Evolutionary conservation across 805 yeast species (phyloP).

Genomic region (Saturnispora quitensis): DNA sequence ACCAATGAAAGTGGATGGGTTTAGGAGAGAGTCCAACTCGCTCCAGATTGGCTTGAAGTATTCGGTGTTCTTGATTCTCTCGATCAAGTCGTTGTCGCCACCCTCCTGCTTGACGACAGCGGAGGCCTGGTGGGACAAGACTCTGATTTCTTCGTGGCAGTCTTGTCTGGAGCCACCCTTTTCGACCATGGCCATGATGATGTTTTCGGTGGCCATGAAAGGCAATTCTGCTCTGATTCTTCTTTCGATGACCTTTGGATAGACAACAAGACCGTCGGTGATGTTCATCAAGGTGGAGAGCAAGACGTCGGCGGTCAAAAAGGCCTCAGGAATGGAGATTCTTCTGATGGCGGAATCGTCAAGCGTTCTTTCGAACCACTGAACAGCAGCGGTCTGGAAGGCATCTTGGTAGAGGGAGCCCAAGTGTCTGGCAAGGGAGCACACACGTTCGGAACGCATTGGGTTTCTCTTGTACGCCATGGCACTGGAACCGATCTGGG

Average conservation of each 20-base stretch:
- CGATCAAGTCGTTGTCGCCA: constrained; percentile 95
- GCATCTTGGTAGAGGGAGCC: constrained; percentile 90
- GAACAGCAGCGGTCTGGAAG: constrained; percentile 93
- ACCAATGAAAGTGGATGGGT: constrained; percentile 93
- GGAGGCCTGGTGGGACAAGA: constrained; percentile 93
- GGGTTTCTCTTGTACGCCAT: constrained; percentile 99
- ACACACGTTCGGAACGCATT: constrained; percentile 98
- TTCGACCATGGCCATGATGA: constrained; percentile 99
- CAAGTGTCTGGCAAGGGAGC: constrained; percentile 94
- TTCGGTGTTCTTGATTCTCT: constrained; percentile 65
- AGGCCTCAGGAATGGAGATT: constrained; percentile 93
- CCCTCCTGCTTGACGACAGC: constrained; percentile 97
- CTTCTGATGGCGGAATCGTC: constrained; percentile 98
- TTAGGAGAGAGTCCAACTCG: constrained; percentile 71
- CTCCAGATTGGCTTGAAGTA: constrained; percentile 86
- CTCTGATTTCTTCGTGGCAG: constrained; percentile 96
- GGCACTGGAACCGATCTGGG: constrained; percentile 97
- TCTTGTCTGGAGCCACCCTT: constrained; percentile 97
- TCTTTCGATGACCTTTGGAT: constrained; percentile 97
- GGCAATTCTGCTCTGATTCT: constrained; percentile 92
- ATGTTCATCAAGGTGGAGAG: constrained; percentile 84
- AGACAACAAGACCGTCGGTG: constrained; percentile 91
- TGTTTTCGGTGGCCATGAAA: constrained; percentile 98
- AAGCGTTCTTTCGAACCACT: constrained; percentile 98
- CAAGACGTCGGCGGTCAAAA: constrained; percentile 90